Evolutionary conservation across 164 flowering plant species (phyloP).

Genomic region (Berberis thunbergii): DNA sequence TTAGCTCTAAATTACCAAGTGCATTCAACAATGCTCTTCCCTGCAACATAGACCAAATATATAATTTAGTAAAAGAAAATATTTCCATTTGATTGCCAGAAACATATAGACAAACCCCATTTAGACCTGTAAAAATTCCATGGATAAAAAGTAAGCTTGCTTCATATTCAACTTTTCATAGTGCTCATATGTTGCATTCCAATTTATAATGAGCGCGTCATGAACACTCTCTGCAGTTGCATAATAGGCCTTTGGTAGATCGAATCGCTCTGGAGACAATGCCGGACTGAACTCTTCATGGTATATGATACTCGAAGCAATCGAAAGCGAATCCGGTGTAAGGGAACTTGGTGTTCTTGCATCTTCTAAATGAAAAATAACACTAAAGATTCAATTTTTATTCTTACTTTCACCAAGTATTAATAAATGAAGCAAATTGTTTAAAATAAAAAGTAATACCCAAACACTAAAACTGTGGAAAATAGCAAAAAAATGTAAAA

Average conservation of each 20-base stretch:
- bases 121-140: slow-evolving; percentile 93
- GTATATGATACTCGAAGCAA: slow-evolving; percentile 78
- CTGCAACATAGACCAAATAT: slow-evolving; percentile 25
- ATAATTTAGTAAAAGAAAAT: slow-evolving; percentile 2
- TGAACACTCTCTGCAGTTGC: slow-evolving; percentile 91
- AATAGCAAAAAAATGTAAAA: neutral
- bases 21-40: slow-evolving; percentile 92
- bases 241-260: slow-evolving; percentile 62
- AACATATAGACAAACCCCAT: neutral
- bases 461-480: neutral
- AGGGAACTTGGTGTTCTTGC: slow-evolving; percentile 15
- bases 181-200: slow-evolving; percentile 53
- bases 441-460: neutral
- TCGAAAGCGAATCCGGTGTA: slow-evolving; percentile 43
- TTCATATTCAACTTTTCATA: slow-evolving; percentile 68
- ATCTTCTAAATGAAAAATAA: slow-evolving; percentile 14
- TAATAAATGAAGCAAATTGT: too few species aligned
- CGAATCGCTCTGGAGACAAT: slow-evolving; percentile 68
- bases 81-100: neutral
- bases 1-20: slow-evolving; percentile 82
- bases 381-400: too few species aligned
- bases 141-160: slow-evolving; percentile 90
- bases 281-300: slow-evolving; percentile 89
- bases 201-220: slow-evolving; percentile 67
- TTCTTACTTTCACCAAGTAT: too few species aligned